Base-by-base conservation (phyloP, 1,284 basidiomycete genomes). In the Laetiporus sulphureus region DNA sequence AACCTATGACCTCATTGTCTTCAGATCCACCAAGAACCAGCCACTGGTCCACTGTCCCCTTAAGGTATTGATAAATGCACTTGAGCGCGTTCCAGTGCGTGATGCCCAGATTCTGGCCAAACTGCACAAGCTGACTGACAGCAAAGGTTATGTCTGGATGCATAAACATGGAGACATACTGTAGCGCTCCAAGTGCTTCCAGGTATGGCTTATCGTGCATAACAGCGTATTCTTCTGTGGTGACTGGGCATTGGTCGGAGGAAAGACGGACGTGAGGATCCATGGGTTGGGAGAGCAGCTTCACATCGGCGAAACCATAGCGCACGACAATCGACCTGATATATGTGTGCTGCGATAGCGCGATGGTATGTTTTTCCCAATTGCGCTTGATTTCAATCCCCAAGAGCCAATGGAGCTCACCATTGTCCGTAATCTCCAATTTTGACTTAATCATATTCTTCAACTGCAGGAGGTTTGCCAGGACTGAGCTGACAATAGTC, bases 71-170 rank as follows among this genome's bases (percentile, higher is more conserved):
- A 0, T 73, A 52, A 4, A 72, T 55, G 4, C 59, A 58, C 12
- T 67, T 62, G 1, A 63, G 63, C 0, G 65, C 63, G 2, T 57
- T 54, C 63, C 64, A 71, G 47, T 74, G 71, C 0, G 37, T 44
- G 0, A 12, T 23, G 0, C 50, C 51, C 11, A 55, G 57, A 38
- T 46, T 45, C 23, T 61, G 49, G 0, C 60, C 51, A 52, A 59
- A 72, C 43, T 61, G 60, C 1, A 55, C 51, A 0, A 74, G 55
- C 12, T 58, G 44, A 20, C 55, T 51, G 5, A 72, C 61, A 1
- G 69, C 58, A 43, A 57, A 67, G 0, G 64, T 36, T 22, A 74
- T 67, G 49, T 74, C 66, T 0, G 68, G 67, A 1, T 62, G 44
- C 0, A 68, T 68, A 0, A 50, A 60, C 11, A 64, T 47, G 1